These are phyloP conservation scores for Epichloe coenophiala DNA, from an alignment of 2,329 filamentous ascomycete genomes.

Conservation along the genomic window DNA sequence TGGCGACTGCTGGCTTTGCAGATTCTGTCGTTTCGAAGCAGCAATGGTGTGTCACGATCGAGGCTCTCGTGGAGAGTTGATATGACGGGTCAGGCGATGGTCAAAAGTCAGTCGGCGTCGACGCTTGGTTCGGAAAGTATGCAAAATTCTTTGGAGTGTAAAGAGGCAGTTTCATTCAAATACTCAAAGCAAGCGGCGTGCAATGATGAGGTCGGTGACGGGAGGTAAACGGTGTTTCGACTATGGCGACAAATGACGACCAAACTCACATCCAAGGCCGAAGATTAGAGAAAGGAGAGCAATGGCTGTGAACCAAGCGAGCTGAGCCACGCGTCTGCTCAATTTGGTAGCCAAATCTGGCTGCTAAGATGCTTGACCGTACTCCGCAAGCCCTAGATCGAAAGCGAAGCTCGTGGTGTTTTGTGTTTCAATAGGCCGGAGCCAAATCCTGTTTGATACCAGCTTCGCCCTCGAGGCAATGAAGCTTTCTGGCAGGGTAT, in stretches of 20 bases:
- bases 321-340: neutral
- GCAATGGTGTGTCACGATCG: neutral
- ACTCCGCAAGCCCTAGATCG: neutral
- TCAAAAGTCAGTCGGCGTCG: neutral
- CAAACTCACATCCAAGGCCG: neutral
- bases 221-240: neutral
- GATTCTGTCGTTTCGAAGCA: neutral
- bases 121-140: neutral
- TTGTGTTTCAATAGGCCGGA: neutral
- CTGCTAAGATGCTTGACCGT: neutral
- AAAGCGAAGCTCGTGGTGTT: neutral
- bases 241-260: neutral
- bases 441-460: too few species aligned
- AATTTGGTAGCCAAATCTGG: neutral
- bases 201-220: neutral
- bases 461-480: too few species aligned
- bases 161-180: neutral
- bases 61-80: neutral
- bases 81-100: neutral
- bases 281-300: neutral
- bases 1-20: neutral
- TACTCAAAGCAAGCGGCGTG: neutral
- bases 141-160: neutral
- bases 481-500: neutral
- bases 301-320: neutral